Evolutionary conservation across 208 protist species (phyloP).

Genomic region (Crithidia acanthocephali): DNA sequence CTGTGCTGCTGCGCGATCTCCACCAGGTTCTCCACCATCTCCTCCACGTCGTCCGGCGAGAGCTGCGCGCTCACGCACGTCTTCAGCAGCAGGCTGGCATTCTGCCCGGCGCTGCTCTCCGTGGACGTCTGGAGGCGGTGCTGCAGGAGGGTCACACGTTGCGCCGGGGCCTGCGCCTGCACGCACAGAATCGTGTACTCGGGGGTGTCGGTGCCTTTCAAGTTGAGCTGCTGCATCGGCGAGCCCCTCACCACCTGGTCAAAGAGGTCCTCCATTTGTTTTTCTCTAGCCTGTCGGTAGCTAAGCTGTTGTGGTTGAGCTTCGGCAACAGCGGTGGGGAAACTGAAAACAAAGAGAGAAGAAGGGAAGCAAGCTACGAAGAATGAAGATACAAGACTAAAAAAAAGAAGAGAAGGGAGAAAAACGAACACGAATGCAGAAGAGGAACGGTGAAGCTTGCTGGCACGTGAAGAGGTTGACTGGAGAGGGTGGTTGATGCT

Average conservation of each 20-base stretch:
- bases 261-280: conserved; percentile 66
- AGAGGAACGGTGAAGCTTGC: background rate
- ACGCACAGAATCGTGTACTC: conserved; percentile 88
- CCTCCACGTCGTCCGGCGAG: conserved; percentile 76
- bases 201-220: conserved; percentile 41
- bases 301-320: background rate
- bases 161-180: conserved; percentile 58
- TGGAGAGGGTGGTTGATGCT: background rate
- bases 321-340: too few relatives aligned
- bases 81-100: conserved; percentile 69
- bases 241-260: conserved; percentile 59
- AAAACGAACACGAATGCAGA: background rate
- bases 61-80: conserved; percentile 66
- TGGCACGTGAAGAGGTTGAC: background rate
- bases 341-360: background rate
- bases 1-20: conserved; percentile 60
- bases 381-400: too few relatives aligned
- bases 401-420: too few relatives aligned
- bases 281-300: background rate
- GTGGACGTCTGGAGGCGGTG: conserved; percentile 73
- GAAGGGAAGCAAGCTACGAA: too few relatives aligned
- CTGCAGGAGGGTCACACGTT: conserved; percentile 64
- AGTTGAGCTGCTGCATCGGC: conserved; percentile 61
- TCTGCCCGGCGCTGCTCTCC: conserved; percentile 75
- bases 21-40: conserved; percentile 73